Evolutionary conservation across 805 yeast species (phyloP), one percentile per base, ranked within the genome.

Genomic region (Millerozyma miso): DNA sequence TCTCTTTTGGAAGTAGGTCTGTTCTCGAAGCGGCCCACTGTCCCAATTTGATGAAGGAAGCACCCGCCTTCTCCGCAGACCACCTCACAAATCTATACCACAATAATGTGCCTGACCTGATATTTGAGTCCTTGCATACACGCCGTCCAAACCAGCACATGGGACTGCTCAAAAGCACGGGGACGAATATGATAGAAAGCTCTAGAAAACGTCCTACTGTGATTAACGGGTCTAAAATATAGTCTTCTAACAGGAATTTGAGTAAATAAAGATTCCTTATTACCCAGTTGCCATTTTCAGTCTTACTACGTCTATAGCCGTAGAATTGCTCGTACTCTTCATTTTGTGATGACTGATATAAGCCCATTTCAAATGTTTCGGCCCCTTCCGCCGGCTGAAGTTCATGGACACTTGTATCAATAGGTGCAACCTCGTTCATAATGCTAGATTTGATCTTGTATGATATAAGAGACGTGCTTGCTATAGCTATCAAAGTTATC

Each of bases 21-120:
- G 95, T 87, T 62, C 99, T 77, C 8, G 96, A 85, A 2, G 97
- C 97, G 0, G 99, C 99, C 99, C 99, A 93, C 67, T 93, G 99
- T 3, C 98, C 99, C 44, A 93, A 74, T 62, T 88, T 85, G 43
- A 85, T 81, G 59, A 85, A 93, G 3, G 96, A 84, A 2, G 98
- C 96, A 0, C 99, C 99, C 0, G 96, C 97, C 14, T 69, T 48
- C 61, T 91, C 96, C 44, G 93, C 79, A 1, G 84, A 67, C 58
- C 76, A 62, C 38, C 88, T 73, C 16, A 91, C 64, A 37, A 80
- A 63, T 41, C 64, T 63, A 62, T 77, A 90, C 97, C 97, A 91
- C 16, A 80, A 33, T 15, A 74, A 52, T 1, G 86, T 77, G 0
- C 96, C 96, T 3, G 73, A 56, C 29, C 83, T 71, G 16, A 75